Percentiles rank a stretch among this genome's conserved stretches.
Evolutionary conservation across 208 protist species (phyloP).

Genomic region (Crithidia bombi): DNA sequence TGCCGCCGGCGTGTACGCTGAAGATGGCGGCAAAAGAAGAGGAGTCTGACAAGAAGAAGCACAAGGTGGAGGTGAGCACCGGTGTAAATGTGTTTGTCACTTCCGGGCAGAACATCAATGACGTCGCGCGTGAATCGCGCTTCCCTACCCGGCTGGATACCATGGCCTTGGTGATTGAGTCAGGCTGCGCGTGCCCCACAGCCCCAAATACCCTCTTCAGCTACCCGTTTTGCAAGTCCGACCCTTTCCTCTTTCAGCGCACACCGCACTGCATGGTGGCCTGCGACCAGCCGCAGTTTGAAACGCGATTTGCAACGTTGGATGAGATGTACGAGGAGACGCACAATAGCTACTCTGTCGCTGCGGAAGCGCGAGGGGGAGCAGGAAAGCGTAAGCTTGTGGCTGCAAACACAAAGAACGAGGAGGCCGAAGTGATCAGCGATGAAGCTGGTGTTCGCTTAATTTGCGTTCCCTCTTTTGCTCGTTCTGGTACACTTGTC

Average conservation of each 20-base stretch:
- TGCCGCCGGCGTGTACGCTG: conserved; percentile 15
- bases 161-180: conserved; percentile 75
- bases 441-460: conserved; percentile 60
- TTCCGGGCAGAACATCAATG: conserved; percentile 88
- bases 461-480: conserved; percentile 82
- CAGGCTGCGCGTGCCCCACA: conserved; percentile 86
- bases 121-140: conserved; percentile 77
- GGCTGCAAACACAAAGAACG: conserved; percentile 5
- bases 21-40: neutral
- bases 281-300: conserved; percentile 84
- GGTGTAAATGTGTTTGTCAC: conserved; percentile 71
- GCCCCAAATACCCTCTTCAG: conserved; percentile 93
- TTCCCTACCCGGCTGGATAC: conserved; percentile 63
- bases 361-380: conserved; percentile 1
- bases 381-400: neutral
- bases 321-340: conserved; percentile 35
- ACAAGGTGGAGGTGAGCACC: conserved; percentile 11
- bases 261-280: conserved; percentile 87
- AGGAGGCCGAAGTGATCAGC: conserved; percentile 15
- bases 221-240: conserved; percentile 85
- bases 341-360: conserved; percentile 20
- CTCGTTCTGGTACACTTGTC: conserved; percentile 59
- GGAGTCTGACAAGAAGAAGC: conserved; percentile 20
- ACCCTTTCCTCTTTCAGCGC: conserved; percentile 86
- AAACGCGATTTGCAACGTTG: conserved; percentile 67